Evolutionary conservation across 352 stramenopile species (phyloP).

Genomic region (Pythium vanterpoolii): DNA sequence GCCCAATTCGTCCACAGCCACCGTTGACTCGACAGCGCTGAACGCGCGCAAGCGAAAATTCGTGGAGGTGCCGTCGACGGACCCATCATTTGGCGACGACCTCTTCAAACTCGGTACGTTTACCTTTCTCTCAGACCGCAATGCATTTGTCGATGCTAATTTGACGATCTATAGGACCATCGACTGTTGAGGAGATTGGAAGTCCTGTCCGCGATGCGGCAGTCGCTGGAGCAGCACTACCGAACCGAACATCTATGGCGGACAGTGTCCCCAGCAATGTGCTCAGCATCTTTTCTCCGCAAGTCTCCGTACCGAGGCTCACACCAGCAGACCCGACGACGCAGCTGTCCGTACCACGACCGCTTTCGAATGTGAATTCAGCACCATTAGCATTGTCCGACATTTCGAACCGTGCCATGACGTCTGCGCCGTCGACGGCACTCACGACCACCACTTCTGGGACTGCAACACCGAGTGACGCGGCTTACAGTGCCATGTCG

Average conservation of each 20-base stretch:
- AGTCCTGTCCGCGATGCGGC: conserved; percentile 30
- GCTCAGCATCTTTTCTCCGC: conserved; percentile 75
- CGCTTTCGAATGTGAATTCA: neutral
- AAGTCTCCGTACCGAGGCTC: conserved; percentile 11
- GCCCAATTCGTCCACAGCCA: conserved; percentile 42
- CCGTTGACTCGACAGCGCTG: conserved; percentile 31
- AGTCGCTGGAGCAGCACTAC: conserved; percentile 35
- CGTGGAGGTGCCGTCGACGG: conserved; percentile 50
- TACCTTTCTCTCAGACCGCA: neutral
- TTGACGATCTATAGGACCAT: conserved; percentile 26
- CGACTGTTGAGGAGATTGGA: conserved; percentile 48
- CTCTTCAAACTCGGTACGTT: conserved; percentile 37
- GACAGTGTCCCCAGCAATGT: conserved; percentile 47
- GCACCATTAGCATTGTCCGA: conserved; percentile 25
- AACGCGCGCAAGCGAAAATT: conserved; percentile 77
- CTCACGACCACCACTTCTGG: no score
- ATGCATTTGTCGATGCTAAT: neutral
- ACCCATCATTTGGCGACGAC: conserved; percentile 21
- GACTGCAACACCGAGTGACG: neutral
- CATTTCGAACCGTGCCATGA: conserved; percentile 3
- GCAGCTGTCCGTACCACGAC: conserved; percentile 8
- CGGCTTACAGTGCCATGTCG: conserved; percentile 3
- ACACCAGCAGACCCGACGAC: neutral
- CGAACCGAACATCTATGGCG: neutral
- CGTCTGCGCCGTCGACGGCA: conserved; percentile 6